phyloP scores from a whole-genome alignment of 441 rosid genomes.

The Geranium incanum region DNA sequence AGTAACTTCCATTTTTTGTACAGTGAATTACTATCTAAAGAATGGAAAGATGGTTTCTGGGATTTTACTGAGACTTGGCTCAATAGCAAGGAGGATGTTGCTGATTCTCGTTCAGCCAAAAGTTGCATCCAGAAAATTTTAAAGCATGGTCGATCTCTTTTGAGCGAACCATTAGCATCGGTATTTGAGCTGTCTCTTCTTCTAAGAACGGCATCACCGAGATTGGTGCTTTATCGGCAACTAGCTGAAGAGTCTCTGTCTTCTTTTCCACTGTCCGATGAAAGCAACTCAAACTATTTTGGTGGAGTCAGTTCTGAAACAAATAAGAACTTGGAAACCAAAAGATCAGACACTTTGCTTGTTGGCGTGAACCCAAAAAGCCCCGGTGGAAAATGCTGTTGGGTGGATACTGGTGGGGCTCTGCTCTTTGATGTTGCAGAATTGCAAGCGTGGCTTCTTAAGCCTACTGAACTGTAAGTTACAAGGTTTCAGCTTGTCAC shows the following conservation, averaged over 20 bases:
- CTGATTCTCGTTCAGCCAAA: conserved; percentile 58
- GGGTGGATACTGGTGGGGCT: conserved; percentile 85
- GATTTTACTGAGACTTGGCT: conserved; percentile 78
- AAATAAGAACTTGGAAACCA: conserved; percentile 26
- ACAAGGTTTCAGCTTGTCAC: conserved; percentile 11
- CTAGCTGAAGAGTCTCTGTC: conserved; percentile 94
- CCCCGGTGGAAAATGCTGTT: conserved; percentile 76
- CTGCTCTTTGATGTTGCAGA: conserved; percentile 71
- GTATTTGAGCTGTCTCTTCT: conserved; percentile 79
- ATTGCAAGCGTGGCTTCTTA: conserved; percentile 52
- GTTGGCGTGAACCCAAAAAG: conserved; percentile 47
- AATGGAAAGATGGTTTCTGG: conserved; percentile 80
- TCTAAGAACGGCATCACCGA: conserved; percentile 85
- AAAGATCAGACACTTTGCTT: conserved; percentile 42
- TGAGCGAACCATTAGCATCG: conserved; percentile 58
- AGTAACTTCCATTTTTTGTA: conserved; percentile 12
- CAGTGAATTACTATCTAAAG: conserved; percentile 83
- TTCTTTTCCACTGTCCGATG: conserved; percentile 75
- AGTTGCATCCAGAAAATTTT: conserved; percentile 67
- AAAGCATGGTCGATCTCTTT: conserved; percentile 41
- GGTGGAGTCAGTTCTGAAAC: conserved; percentile 23
- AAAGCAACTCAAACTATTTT: conserved; percentile 31
- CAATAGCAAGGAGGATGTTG: conserved; percentile 37
- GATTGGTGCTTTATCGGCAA: conserved; percentile 83
- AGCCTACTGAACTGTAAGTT: conserved; percentile 46